These are phyloP conservation scores for Leptodermis oblonga DNA, from an alignment of 257 asterid genomes.

Conservation along the genomic window DNA sequence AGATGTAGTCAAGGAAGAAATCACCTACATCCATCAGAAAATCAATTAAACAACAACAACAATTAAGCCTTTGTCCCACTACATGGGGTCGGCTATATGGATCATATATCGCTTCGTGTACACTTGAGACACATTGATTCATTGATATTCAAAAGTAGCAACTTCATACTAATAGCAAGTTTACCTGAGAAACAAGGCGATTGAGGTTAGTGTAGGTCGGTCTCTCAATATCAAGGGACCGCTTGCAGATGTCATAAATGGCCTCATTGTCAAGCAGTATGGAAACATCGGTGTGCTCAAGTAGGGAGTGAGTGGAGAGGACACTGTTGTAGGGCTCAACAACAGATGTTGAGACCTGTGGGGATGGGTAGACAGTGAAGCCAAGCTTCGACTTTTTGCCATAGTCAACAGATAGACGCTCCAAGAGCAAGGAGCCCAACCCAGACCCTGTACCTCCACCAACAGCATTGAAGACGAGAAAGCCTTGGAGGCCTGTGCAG, in stretches of 20 bases:
- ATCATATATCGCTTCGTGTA: too few relatives aligned
- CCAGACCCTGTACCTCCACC: constrained; percentile 48
- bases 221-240: constrained; percentile 36
- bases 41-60: background rate
- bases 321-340: constrained; percentile 44
- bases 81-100: too few relatives aligned
- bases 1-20: constrained; percentile 40
- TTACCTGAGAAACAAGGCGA: constrained; percentile 37
- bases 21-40: constrained; percentile 25
- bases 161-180: background rate
- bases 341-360: constrained; percentile 44
- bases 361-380: constrained; percentile 38
- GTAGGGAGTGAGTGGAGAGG: constrained; percentile 41
- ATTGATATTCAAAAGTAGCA: too few relatives aligned
- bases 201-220: constrained; percentile 44
- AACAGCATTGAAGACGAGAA: constrained; percentile 39
- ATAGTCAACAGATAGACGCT: constrained; percentile 38
- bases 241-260: constrained; percentile 39
- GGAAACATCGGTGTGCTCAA: constrained; percentile 41
- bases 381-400: constrained; percentile 38
- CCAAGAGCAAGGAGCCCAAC: constrained; percentile 35
- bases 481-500: constrained; percentile 46
- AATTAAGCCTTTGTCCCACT: too few relatives aligned
- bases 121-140: too few relatives aligned
- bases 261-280: constrained; percentile 42